Evolutionary conservation across 495 filamentous ascomycete species (phyloP), one percentile per base, ranked within the genome.

Genomic region (Neurospora sp.): DNA sequence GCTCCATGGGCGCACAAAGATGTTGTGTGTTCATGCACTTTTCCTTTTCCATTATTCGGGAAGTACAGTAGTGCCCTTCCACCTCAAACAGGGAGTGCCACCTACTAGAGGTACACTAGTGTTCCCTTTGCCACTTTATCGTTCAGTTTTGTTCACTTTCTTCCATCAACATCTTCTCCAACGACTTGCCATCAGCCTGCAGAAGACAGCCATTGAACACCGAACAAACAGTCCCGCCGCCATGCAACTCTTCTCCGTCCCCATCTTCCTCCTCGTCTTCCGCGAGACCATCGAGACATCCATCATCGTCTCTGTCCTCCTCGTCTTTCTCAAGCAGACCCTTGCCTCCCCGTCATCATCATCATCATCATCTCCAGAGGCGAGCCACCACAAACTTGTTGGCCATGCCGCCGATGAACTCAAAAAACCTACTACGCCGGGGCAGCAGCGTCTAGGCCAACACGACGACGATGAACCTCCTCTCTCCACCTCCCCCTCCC

Each of bases 211-310:
- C 10, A 27, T 27, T 27, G 22, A 66, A 31, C 22, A 31, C 22
- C 53, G 35, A 35, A 27, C 44, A 31, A 35, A 31, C 46, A 22
- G 20, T 53, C 85, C 27, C 27, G 27, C 27, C 81, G 86, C 86
- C 76, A 79, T 80, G 69, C 85, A 89, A 74, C 88, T 91, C 74
- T 92, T 91, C 76, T 83, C 88, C 68, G 86, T 91, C 11, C 89
- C 89, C 69, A 87, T 96, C 68, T 97, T 96, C 82, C 94, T 97
- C 82, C 91, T 97, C 79, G 88, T 89, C 76, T 94, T 96, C 77
- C 91, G 93, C 78, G 93, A 97, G 84, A 90, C 89, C 41, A 82
- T 97, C 31, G 93, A 97, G 80, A 91, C 90, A 0, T 89, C 85
- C 73, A 91, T 96, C 77, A 91, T 97, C 73, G 90, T 96, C 44